Base-by-base conservation (phyloP, 805 yeast species). In the Metschnikowia similis region DNA sequence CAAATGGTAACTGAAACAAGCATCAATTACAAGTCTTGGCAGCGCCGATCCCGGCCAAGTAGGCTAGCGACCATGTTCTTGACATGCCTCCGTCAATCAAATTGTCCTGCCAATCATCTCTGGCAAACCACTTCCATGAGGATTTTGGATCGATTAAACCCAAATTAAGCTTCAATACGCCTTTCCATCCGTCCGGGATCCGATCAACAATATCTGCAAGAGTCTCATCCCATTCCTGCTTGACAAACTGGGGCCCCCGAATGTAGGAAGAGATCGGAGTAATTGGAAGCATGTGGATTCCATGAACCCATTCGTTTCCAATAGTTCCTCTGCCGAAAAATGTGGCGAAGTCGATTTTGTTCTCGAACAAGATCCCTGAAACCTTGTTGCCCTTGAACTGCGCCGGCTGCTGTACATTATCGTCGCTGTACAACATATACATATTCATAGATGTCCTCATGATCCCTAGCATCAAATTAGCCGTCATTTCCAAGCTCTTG, bases 31-130 rank as follows among this genome's bases (percentile, higher is more conserved):
- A 38, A 8, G 30, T n/a, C 41, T 27, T 32, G 32, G 60, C 56
- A 13, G 48, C 61, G 6, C 71, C 73, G 45, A 72, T 65, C 17
- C 79, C 84, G 6, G 80, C 96, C 41, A 88, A 75, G 56, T 80
- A 87, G 0, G 96, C 83, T 54, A 90, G 71, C 10, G 91, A 84
- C 96, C 96, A 90, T 0, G 97, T 85, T 54, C 83, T 71, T 28
- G 92, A 83, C 76, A 89, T 92, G 2, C 97, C 97, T 50, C 81
- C 80, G 60, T 91, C 97, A 43, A 91, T 78, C 55, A 76, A 77
- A 3, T 65, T 59, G n/a, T 71, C 69, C 41, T 72, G 62, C 76
- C 88, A 90, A 48, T 69, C 70, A 6, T 71, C 57, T 32, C 79
- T 62, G 1, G 83, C 63, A 57, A 72, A 73, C 76, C 76, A 73